Evolutionary conservation across 768 basidiomycete genomes (phyloP), one percentile per base, ranked within the genome.

Genomic region (Cystoderma amianthinum): DNA sequence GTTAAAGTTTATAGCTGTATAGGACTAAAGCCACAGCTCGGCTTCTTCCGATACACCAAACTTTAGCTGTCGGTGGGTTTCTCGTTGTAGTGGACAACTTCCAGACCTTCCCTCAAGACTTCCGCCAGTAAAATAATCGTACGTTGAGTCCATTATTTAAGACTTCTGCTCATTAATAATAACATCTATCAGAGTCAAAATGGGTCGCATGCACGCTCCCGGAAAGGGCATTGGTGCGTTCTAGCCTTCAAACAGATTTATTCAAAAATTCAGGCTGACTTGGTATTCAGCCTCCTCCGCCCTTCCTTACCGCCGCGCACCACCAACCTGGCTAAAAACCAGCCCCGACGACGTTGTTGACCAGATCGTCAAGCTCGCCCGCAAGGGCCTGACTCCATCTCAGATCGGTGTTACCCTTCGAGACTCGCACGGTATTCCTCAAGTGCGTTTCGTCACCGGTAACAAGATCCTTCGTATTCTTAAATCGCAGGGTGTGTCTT

Each of bases 191-290:
- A n/a, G n/a, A n/a, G 48, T 57, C 62, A 70, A 55, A 71, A 91
- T 91, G 88, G 88, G 85, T 88, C 91, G 93, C 63, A 93, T 96
- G 91, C 95, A 98, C 81, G 93, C 93, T 81, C 92, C 93, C 69
- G 92, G 92, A 71, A 98, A 98, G 91, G 95, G 94, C 80, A 96
- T 98, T 77, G 89, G 87, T 91, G 67, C 57, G 85, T 81, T 44
- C 32, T 36, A n/a, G n/a, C n/a, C n/a, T n/a, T n/a, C n/a, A n/a
- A n/a, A n/a, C n/a, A n/a, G 35, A 16, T 34, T 22, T 35, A 20
- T 32, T 44, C 15, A 44, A 11, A 22, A 34, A 25, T 36, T 18
- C n/a, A n/a, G n/a, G n/a, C n/a, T n/a, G n/a, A n/a, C n/a, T n/a
- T n/a, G n/a, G n/a, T n/a, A 19, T 44, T 17, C 39, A 72, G 82